Evolutionary conservation across 139 green algal genomes (phyloP).

Genomic region (Coelastrella sp.): DNA sequence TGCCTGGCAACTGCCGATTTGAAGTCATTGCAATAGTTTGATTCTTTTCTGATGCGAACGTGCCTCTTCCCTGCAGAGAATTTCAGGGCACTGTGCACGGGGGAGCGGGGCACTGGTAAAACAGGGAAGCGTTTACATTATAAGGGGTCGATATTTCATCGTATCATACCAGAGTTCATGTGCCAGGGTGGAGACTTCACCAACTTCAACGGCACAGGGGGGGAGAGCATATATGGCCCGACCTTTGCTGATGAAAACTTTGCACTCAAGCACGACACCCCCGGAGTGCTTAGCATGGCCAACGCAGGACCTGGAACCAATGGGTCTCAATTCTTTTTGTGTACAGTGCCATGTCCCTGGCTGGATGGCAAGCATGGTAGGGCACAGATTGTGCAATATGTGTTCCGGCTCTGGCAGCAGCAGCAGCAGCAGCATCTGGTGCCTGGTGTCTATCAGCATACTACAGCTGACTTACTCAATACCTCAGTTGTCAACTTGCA

Average conservation of each 20-base stretch:
- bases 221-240: constrained; percentile 88
- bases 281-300: constrained; percentile 77
- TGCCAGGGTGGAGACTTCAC: constrained; percentile 79
- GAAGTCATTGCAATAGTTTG: too few species aligned
- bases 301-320: constrained; percentile 83
- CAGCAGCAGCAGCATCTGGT: not conserved
- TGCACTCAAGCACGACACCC: constrained; percentile 83
- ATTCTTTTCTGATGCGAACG: too few species aligned
- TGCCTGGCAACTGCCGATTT: too few species aligned
- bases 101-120: constrained; percentile 80
- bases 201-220: constrained; percentile 77
- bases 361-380: constrained; percentile 86
- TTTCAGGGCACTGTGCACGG: constrained; percentile 71
- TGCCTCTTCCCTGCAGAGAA: constrained; percentile 19
- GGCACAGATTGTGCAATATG: not conserved
- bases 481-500: not conserved
- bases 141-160: constrained; percentile 91
- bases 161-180: constrained; percentile 90
- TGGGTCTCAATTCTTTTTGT: constrained; percentile 85
- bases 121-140: constrained; percentile 89
- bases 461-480: too few species aligned
- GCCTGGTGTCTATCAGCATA: too few species aligned
- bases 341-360: constrained; percentile 76
- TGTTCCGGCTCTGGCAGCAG: too few species aligned
- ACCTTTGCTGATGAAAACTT: constrained; percentile 93